A percentile compares a stretch with the other conserved stretches of the same genome.
phyloP scores from a whole-genome alignment of 2,329 filamentous ascomycete species.

The Parafenestella ontariensis region DNA sequence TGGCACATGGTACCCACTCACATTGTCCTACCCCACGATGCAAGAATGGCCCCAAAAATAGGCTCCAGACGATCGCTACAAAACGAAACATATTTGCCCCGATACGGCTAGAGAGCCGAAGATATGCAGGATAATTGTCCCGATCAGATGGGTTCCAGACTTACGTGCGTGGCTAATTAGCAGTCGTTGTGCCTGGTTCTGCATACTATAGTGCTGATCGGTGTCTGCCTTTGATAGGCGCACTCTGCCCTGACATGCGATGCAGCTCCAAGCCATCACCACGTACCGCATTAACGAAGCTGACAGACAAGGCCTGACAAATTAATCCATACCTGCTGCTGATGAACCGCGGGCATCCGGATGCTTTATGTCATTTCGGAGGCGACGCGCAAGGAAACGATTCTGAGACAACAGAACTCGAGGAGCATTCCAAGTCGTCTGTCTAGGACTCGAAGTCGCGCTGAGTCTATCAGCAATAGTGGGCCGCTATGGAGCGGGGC shows the following conservation, averaged over 20 bases:
- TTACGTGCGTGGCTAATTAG: slow-evolving; percentile 28
- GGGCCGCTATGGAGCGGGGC: slow-evolving; percentile 22
- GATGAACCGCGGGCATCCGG: slow-evolving; percentile 20
- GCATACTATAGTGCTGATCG: slow-evolving; percentile 15
- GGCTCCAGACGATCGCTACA: slow-evolving; percentile 19
- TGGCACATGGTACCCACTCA: slow-evolving; percentile 10
- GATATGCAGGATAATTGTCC: slow-evolving; percentile 22
- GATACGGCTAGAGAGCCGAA: slow-evolving; percentile 16
- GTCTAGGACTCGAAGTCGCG: slow-evolving; percentile 26
- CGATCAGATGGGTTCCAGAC: slow-evolving; percentile 13
- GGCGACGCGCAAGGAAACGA: neutral
- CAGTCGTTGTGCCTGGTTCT: slow-evolving; percentile 25
- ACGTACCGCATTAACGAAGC: slow-evolving; percentile 18
- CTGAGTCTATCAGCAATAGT: slow-evolving; percentile 5
- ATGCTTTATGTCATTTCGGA: slow-evolving; percentile 14
- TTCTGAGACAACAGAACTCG: slow-evolving; percentile 1
- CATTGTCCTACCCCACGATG: slow-evolving; percentile 22
- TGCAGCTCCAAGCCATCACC: slow-evolving; percentile 21
- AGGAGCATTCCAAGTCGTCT: slow-evolving; percentile 9
- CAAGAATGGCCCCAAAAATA: slow-evolving; percentile 39
- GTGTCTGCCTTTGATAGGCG: slow-evolving; percentile 17
- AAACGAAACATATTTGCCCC: slow-evolving; percentile 34
- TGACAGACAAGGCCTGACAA: slow-evolving; percentile 19
- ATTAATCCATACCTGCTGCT: slow-evolving; percentile 15
- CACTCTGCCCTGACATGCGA: slow-evolving; percentile 15